Evolutionary conservation across 75 land plant genomes (phyloP).

Genomic region (Pinus albicaulis): DNA sequence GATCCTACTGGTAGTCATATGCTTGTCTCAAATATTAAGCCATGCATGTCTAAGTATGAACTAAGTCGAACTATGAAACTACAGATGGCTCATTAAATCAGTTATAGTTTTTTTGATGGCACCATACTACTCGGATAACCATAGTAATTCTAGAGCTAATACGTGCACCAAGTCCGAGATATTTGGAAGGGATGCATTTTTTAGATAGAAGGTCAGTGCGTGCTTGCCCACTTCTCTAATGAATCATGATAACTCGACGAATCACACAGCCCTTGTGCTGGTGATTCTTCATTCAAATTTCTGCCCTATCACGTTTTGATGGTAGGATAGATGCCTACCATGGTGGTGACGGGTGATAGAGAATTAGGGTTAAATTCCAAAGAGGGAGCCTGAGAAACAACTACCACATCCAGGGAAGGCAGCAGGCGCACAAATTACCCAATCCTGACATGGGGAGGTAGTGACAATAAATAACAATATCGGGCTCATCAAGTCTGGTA

Average conservation of each 20-base stretch:
- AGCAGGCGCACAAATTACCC: constrained; percentile 43
- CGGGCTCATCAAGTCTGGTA: constrained; percentile 32
- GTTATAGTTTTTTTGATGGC: constrained; percentile 11
- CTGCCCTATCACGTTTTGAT: constrained; percentile 49
- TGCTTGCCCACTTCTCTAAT: constrained; percentile 15
- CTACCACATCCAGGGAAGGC: constrained; percentile 43
- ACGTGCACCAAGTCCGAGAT: constrained; percentile 18
- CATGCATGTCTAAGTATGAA: no score
- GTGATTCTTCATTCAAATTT: constrained; percentile 45
- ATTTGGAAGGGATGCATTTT: constrained; percentile 38
- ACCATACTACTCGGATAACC: no score
- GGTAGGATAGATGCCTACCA: constrained; percentile 44
- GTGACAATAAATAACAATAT: constrained; percentile 61
- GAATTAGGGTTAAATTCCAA: constrained; percentile 44
- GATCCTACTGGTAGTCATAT: no score
- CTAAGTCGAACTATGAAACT: constrained; percentile 23
- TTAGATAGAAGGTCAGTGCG: constrained; percentile 45
- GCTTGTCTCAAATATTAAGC: no score
- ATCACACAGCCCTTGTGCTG: constrained; percentile 31
- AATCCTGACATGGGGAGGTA: constrained; percentile 44
- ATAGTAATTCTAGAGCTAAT: no score
- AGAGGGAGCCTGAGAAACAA: constrained; percentile 48
- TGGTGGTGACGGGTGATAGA: constrained; percentile 45
- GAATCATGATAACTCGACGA: constrained; percentile 47
- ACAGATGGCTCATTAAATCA: constrained; percentile 30